Evolutionary conservation across 805 yeast species (phyloP), one percentile per base, ranked within the genome.

Genomic region (Kluyveromyces dobzhanskii): DNA sequence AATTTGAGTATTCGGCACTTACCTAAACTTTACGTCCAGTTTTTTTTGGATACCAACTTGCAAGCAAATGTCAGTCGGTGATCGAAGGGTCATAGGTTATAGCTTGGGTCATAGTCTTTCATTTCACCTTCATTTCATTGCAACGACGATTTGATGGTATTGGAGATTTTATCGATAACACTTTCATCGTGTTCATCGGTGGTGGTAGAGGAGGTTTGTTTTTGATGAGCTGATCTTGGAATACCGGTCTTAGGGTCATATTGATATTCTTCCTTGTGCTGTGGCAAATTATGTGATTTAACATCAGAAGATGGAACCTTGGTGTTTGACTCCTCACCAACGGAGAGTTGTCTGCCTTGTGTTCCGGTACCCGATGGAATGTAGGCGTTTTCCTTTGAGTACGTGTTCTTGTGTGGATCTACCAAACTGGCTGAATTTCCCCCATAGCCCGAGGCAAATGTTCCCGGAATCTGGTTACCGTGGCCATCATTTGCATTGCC

Each of bases 331-430:
- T 27, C 7, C 12, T 17, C 30, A 16, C 21, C 30, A 14, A 34
- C 30, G 10, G 37, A 34, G 5, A 34, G 19, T 14, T 34, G 23
- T 24, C 37, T 4, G 5, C 14, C 17, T 14, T 34, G 30, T 12
- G 13, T 34, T 9, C 14, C 14, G 23, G 29, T n/a, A 17, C 17
- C 29, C 21, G 29, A 16, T 7, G 37, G 11, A 8, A 30, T 34
- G 21, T 34, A 34, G 13, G 37, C 18, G 4, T 25, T 9, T 14
- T 34, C 29, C 13, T 17, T 9, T 5, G 8, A 25, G 17, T 35
- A 35, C 10, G 38, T 35, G 16, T 10, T 12, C 26, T 14, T 35
- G 3, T 31, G 17, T 6, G 32, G 38, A 27, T 35, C 38, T 12
- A 35, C 25, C 32, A 35, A 17, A 14, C 38, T 35, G 10, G 10